phyloP scores from a whole-genome alignment of 2,329 filamentous ascomycete genomes.

The Apiospora pterosperma region DNA sequence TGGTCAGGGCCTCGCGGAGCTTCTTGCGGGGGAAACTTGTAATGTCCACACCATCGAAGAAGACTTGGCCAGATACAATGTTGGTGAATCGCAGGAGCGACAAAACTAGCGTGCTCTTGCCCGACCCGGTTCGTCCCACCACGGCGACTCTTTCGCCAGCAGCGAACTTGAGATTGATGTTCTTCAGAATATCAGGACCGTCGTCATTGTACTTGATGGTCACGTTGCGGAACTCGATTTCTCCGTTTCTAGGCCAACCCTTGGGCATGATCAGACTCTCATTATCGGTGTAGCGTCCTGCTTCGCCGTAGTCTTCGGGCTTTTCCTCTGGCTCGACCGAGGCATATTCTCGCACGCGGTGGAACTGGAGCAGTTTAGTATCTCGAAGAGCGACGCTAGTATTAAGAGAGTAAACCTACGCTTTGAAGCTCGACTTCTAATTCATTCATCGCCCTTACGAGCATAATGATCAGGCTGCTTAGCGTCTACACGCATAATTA shows the following conservation, averaged over 20 bases:
- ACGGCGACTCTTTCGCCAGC: constrained; percentile 76
- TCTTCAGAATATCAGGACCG: constrained; percentile 45
- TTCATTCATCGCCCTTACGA: constrained; percentile 54
- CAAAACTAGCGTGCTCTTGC: constrained; percentile 70
- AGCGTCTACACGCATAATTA: constrained; percentile 28
- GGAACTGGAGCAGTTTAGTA: constrained; percentile 31
- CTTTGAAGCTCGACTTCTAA: constrained; percentile 56
- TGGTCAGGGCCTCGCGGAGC: constrained; percentile 51
- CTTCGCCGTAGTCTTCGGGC: constrained; percentile 35
- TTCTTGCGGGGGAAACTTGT: constrained; percentile 45
- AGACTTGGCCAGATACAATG: constrained; percentile 47
- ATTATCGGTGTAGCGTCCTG: constrained; percentile 38
- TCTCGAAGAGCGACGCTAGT: not conserved
- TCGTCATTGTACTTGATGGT: constrained; percentile 46
- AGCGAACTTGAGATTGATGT: constrained; percentile 47
- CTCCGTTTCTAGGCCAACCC: constrained; percentile 43
- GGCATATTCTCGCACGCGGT: constrained; percentile 47
- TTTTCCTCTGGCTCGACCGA: constrained; percentile 43
- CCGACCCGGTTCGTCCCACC: constrained; percentile 77
- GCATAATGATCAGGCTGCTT: constrained; percentile 46
- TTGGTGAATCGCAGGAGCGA: constrained; percentile 53
- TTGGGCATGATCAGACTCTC: constrained; percentile 34
- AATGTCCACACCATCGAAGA: constrained; percentile 55
- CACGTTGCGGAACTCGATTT: constrained; percentile 48
- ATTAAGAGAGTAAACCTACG: constrained; percentile 28